Evolutionary conservation across 2,329 filamentous ascomycete species (phyloP).

Genomic region (Emmonsia crescens): DNA sequence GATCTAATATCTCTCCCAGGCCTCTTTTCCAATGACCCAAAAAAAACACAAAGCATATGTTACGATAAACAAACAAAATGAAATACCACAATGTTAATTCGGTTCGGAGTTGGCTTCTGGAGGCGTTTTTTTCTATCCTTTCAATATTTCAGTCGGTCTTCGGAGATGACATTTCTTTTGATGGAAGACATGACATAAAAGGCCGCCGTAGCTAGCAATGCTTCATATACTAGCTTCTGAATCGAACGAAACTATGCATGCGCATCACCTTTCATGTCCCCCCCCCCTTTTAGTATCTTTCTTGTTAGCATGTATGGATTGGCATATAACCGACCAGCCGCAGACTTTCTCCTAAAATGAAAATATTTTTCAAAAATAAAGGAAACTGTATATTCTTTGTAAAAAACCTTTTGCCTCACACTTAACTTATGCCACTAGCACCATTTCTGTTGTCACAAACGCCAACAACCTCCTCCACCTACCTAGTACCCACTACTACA

Average conservation of each 20-base stretch:
- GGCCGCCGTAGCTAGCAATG: not conserved
- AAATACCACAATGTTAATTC: not conserved
- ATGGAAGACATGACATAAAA: not conserved
- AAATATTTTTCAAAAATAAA: not conserved
- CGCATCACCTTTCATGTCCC: not conserved
- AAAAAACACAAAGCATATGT: slow-evolving; percentile 7
- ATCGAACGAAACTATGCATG: not conserved
- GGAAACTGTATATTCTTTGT: not conserved
- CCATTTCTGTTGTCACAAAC: too few species aligned
- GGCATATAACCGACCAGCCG: not conserved
- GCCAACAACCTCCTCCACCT: too few species aligned
- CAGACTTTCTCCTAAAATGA: not conserved
- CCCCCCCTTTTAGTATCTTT: not conserved
- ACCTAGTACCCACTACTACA: too few species aligned
- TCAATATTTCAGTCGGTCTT: not conserved
- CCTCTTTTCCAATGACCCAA: slow-evolving; percentile 55
- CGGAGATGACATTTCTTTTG: not conserved
- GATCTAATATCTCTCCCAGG: slow-evolving; percentile 56
- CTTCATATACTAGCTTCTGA: not conserved
- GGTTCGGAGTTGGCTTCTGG: slow-evolving; percentile 2
- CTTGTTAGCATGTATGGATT: not conserved
- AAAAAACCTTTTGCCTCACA: not conserved
- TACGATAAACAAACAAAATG: not conserved
- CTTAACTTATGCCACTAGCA: too few species aligned
- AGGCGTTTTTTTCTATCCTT: not conserved